Evolutionary conservation across 345 rosid species (phyloP), one percentile per base, ranked within the genome.

Genomic region (Eutrema heterophyllum): DNA sequence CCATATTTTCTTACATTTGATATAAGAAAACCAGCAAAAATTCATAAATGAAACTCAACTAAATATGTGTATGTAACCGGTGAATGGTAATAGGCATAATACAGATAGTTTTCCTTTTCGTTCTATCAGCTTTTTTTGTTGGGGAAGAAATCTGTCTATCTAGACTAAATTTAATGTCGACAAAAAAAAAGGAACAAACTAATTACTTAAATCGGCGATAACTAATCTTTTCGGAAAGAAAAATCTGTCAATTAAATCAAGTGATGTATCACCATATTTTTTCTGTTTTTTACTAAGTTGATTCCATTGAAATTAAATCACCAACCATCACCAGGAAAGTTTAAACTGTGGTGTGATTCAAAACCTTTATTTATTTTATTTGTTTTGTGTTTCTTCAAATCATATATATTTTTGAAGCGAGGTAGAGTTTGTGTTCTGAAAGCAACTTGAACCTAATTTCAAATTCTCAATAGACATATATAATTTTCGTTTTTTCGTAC

Each of bases 371-470:
- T 21, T 21, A 0, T 7, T 32, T 33, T 14, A 44, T 44, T 5
- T 6, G 9, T 36, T 5, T 35, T 57, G 2, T 57, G 27, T 50
- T 21, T 57, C 5, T 46, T 6, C 16, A 9, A 32, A 32, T 30
- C 16, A 58, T 13, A 46, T 43, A 6, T 27, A 11, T 60, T 53
- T 27, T 27, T 4, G 4, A 40, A 52, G 57, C 30, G 33, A 68
- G 33, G 45, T 16, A 39, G 32, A 29, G 41, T 64, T 76, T 30
- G 39, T 39, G 39, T 18, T 38, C 12, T 18, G 75, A 76, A 69
- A 76, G 66, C 71, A 64, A 55, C 80, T 39, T 76, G 12, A 76
- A 76, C 75, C 75, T 70, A 76, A 70, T 76, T 39, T 30, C 63
- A 70, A 62, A 76, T 64, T 76, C 29, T 30, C 63, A 70, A 62